Base-by-base conservation (phyloP, 352 stramenopile species). In the Pythium apleroticum region DNA sequence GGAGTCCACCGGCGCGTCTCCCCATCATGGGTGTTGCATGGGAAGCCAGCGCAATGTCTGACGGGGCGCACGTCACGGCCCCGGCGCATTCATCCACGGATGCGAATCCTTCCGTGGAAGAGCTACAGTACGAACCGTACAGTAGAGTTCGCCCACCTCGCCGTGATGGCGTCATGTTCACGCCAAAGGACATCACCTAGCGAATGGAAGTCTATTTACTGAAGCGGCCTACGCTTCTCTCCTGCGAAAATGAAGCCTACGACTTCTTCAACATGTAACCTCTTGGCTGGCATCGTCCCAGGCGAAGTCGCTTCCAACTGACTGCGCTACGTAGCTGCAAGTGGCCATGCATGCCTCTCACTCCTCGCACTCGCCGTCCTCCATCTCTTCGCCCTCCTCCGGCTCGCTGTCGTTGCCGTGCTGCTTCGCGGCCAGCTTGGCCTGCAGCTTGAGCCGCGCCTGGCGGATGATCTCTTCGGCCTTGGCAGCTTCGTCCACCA, bases 391-490 rank as follows among this genome's bases (percentile, higher is more conserved):
- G 9, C 73, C 83, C 25, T 91, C 83, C 54, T 91, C 83, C 6
- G 88, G 68, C 33, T 90, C 80, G 15, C 72, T 77, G 24, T 84
- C 71, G 12, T 80, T 57, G 0, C 56, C 57, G 2, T 46, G 53
- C 25, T 60, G 63, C 35, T 77, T 76, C 9, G 61, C 59, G 37
- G 64, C 43, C 27, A 65, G 64, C 49, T 86, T 84, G 12, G 57
- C 67, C 56, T 80, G 66, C 14, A 91, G 69, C 69, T 89, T 89
- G 12, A 86, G 65, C 25, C 81, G 69, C 19, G 83, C 83, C 35
- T 88, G 74, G 10, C 83, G 81, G 33, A 90, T 92, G 57, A 90
- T 88, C 55, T 87, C 81, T 55, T 90, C 81, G 0, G 78, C 81
- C 20, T 73, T 77, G 8, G 74, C 74, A 22, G 71, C 68, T 71